Evolutionary conservation across 1,139 yeast genomes (phyloP).

Genomic region (Candida frijolesensis): DNA sequence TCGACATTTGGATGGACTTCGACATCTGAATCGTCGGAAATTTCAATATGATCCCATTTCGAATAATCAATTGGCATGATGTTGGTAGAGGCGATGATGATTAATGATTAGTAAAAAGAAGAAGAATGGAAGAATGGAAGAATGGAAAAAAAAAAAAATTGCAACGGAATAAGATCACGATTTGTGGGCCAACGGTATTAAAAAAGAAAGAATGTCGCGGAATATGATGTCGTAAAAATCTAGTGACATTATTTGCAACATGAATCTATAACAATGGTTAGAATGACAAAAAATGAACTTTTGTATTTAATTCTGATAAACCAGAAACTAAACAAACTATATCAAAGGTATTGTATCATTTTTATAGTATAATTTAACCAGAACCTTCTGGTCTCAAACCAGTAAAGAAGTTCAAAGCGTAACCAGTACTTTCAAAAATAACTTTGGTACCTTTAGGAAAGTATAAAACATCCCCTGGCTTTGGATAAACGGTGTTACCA

Average conservation of each 20-base stretch:
- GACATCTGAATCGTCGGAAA: slow-evolving; percentile 93
- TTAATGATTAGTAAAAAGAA: neutral
- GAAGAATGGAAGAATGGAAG: neutral
- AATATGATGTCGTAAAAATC: neutral
- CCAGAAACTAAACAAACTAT: too few species aligned
- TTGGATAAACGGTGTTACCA: slow-evolving; percentile 56
- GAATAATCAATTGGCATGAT: slow-evolving; percentile 86
- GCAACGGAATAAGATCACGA: neutral
- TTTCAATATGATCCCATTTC: slow-evolving; percentile 95
- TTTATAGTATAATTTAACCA: slow-evolving; percentile 15
- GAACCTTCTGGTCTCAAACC: slow-evolving; percentile 58
- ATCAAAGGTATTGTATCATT: too few species aligned
- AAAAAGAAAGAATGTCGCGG: neutral
- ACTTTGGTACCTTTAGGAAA: slow-evolving; percentile 68
- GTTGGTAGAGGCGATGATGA: neutral
- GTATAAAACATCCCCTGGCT: slow-evolving; percentile 70
- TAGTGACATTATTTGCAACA: too few species aligned
- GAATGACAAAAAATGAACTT: neutral
- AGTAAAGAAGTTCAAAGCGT: slow-evolving; percentile 64
- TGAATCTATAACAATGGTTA: neutral
- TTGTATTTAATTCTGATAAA: neutral
- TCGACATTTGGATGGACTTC: slow-evolving; percentile 99
- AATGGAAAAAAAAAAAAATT: neutral
- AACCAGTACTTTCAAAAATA: slow-evolving; percentile 66
- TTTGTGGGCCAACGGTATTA: neutral